Evolutionary conservation across 306 rosid species (phyloP), one percentile per base, ranked within the genome.

Genomic region (Canavalia gladiata): DNA sequence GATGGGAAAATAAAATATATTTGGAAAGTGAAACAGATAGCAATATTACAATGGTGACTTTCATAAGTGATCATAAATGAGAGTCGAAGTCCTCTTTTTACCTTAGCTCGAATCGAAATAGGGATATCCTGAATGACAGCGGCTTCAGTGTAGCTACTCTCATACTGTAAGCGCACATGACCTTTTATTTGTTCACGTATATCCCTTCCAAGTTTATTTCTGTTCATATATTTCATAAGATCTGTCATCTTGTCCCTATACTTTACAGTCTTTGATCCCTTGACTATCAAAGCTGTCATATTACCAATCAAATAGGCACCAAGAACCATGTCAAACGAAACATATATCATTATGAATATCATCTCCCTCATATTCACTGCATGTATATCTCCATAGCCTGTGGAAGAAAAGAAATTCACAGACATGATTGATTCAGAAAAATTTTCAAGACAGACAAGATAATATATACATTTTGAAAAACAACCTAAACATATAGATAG

Each of bases 311-410:
- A 87, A 84, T 95, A 95, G 60, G 99, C 99, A 71, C 99, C 99
- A 8, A 95, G 91, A 92, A 95, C 81, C 99, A 95, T 95, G 85
- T 95, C 99, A 69, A 95, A 87, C 2, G 99, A 95, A 59, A 88
- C 94, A 76, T 92, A 95, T 79, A 88, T 77, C 98, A 95, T 95
- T 82, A 95, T 52, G 89, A 95, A 95, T 90, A 93, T 87, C 99
- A 95, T 95, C 82, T 95, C 99, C 87, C 98, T 91, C 90, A 95
- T 7, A 79, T 95, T 95, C 50, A 93, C 94, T 34, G 99, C 99
- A 85, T 95, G 99, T 87, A 95, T 92, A 35, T 95, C 99, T 85
- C 99, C 99, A 78, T 95, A 93, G 50, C 99, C 99, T 95, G 93
- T 68, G 52, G 13, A 77, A 83, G 80, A 74, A 78, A 85, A 50